Base-by-base conservation (phyloP, 306 rosid species). In the Corylus heterophylla region DNA sequence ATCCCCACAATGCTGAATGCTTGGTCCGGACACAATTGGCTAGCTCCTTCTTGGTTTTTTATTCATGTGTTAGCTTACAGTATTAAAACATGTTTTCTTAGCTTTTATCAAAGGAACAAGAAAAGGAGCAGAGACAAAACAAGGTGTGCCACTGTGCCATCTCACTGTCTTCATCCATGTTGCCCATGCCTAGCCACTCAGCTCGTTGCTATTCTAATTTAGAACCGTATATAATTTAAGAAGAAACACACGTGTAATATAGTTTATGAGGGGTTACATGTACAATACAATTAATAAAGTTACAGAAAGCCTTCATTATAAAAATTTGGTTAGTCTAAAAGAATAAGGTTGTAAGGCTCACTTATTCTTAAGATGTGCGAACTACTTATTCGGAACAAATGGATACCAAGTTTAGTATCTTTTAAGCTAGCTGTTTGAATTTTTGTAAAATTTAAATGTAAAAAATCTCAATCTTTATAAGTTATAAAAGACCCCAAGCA, bases 121-220 rank as follows among this genome's bases (percentile, higher is more conserved):
- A 70, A 63, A 63, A 69, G 73, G 76, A 62, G 17, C 73, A 59
- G n/a, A 73, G 89, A 88, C 92, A 83, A 52, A 20, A 45, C 78
- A 79, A 48, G 66, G 85, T 85, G 85, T 85, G 25, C 25, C 25
- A 22, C 25, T 22, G 88, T 76, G 81, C 75, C 83, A 82, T 76
- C 78, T 80, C 87, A 85, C 50, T 47, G 70, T 59, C 71, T 54
- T 78, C 72, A 31, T 69, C 55, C 79, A 59, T 58, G 20, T 48
- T 67, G 69, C 56, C 71, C 48, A 18, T 66, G 75, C 62, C 76
- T n/a, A 63, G 31, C 76, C 12, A 63, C 14, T 13, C 66, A 22
- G 25, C 10, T 58, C 8, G 22, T 58, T 58, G 66, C 37, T 20
- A 35, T 25, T 10, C 16, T 25, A 59, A n/a, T 55, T n/a, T n/a